These are phyloP conservation scores for Fusarium sp. DNA, from an alignment of 2,329 filamentous ascomycete genomes.

Conservation along the genomic window DNA sequence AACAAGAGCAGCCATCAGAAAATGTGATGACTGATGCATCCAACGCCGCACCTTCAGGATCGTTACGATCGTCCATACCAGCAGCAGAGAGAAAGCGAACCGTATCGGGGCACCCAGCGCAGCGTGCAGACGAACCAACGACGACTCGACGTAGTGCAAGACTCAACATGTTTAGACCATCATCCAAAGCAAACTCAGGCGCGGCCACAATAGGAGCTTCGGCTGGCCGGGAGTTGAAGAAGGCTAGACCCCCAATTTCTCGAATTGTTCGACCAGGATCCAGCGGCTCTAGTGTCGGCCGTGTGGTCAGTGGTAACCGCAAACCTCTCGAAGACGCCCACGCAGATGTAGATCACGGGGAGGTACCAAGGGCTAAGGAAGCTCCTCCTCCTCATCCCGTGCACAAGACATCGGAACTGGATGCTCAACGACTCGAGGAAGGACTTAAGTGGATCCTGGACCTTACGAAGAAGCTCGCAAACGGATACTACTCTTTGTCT, in stretches of 20 bases:
- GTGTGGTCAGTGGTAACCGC: conserved; percentile 91
- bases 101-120: conserved; percentile 85
- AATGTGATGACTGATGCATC: conserved; percentile 60
- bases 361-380: conserved; percentile 65
- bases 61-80: conserved; percentile 57
- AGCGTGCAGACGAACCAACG: conserved; percentile 70
- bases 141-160: conserved; percentile 77
- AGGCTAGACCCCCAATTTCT: conserved; percentile 81
- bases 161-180: conserved; percentile 78
- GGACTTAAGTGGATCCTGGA: conserved; percentile 83
- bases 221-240: conserved; percentile 81
- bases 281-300: conserved; percentile 80
- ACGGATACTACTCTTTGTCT: conserved; percentile 82
- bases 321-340: conserved; percentile 78
- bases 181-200: conserved; percentile 74
- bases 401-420: conserved; percentile 62
- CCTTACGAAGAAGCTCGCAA: conserved; percentile 84
- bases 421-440: conserved; percentile 79
- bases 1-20: conserved; percentile 55
- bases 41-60: conserved; percentile 56
- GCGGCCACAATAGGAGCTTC: conserved; percentile 70
- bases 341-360: conserved; percentile 79
- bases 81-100: conserved; percentile 86
- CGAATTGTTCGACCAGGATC: conserved; percentile 76
- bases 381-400: conserved; percentile 54